Evolutionary conservation across 345 rosid species (phyloP).

Genomic region (Eutrema yunnanense): DNA sequence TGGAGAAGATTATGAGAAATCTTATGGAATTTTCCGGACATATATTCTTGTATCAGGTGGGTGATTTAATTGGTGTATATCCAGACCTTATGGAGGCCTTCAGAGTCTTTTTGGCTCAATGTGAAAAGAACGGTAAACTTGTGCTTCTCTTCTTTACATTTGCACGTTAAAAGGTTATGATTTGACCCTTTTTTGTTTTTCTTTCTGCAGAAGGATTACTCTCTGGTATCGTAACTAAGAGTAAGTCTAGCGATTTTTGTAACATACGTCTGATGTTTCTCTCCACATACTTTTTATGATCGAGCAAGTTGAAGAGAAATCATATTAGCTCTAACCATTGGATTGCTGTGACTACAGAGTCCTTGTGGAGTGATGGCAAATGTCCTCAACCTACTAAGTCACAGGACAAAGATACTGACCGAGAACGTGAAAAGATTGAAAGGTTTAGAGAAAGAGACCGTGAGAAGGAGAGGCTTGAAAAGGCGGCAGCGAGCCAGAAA

Average conservation of each 20-base stretch:
- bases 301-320: not conserved
- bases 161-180: not conserved
- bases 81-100: slow-evolving; percentile 87
- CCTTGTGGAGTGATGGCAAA: slow-evolving; percentile 64
- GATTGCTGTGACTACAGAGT: slow-evolving; percentile 38
- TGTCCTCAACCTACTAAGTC: slow-evolving; percentile 57
- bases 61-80: slow-evolving; percentile 68
- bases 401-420: slow-evolving; percentile 70
- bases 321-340: not conserved
- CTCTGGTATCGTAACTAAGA: slow-evolving; percentile 74
- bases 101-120: slow-evolving; percentile 70
- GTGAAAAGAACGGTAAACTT: slow-evolving; percentile 79
- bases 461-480: slow-evolving; percentile 81
- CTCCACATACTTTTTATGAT: not conserved
- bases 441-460: slow-evolving; percentile 62
- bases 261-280: not conserved
- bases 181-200: slow-evolving; percentile 16
- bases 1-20: not conserved
- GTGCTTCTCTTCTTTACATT: slow-evolving; percentile 8
- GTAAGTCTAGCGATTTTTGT: slow-evolving; percentile 44
- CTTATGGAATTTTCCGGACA: not conserved
- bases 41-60: slow-evolving; percentile 45
- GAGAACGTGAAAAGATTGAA: slow-evolving; percentile 54
- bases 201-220: slow-evolving; percentile 73
- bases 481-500: slow-evolving; percentile 67